Percentiles rank a stretch among this genome's conserved stretches.
Conservation (phyloP, 192 early-diverging fungal species). For the Rhizophagus sp. region DNA sequence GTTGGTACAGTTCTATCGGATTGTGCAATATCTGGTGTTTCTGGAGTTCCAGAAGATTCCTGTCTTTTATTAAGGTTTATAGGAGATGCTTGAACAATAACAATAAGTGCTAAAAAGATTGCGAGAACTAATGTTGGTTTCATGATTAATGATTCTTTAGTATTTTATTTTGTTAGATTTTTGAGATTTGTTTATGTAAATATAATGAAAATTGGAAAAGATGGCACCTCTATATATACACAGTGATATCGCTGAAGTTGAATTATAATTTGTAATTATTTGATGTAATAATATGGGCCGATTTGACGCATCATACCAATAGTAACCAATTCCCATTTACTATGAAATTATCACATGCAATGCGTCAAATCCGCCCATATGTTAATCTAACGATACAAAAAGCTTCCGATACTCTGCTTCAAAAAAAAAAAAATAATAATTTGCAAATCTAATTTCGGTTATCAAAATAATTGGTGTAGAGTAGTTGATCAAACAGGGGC, state of each 20-base stretch:
- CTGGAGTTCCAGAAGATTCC: neutral
- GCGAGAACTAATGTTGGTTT: neutral
- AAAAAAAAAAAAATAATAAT: too few species aligned
- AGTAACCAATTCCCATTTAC: too few species aligned
- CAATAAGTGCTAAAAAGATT: neutral
- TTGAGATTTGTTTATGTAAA: neutral
- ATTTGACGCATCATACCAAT: too few species aligned
- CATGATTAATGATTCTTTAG: neutral
- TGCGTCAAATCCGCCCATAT: too few species aligned
- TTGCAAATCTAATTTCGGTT: too few species aligned
- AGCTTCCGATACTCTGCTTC: neutral
- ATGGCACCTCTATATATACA: neutral
- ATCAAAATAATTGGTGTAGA: too few species aligned
- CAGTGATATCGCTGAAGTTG: neutral
- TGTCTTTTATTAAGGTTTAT: neutral
- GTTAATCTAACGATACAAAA: neutral
- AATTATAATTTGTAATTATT: neutral
- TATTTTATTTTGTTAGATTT: neutral
- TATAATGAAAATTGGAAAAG: neutral
- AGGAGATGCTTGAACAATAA: neutral
- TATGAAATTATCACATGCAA: too few species aligned
- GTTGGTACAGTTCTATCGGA: neutral
- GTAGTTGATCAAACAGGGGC: too few species aligned
- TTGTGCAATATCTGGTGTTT: neutral
- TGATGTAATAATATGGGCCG: too few species aligned